Evolutionary conservation across 345 rosid species (phyloP).

Genomic region (Rhodomyrtus tomentosa): DNA sequence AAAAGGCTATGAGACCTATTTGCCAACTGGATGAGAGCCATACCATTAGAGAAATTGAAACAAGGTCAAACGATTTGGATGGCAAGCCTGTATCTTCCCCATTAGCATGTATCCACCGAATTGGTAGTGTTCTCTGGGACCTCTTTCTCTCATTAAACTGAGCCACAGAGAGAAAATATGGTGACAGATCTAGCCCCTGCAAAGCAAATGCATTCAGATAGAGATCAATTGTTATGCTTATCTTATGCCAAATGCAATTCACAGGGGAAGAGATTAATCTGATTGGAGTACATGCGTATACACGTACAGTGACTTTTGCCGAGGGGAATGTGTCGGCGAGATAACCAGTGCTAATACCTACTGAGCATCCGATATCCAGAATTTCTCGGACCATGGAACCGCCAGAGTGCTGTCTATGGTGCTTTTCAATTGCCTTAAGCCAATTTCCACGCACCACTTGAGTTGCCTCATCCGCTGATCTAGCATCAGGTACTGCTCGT

Average conservation of each 20-base stretch:
- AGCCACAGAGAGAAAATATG: conserved; percentile 56
- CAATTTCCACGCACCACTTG: conserved; percentile 42
- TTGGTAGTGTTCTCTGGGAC: conserved; percentile 20
- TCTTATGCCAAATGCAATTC: background rate
- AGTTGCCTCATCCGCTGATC: conserved; percentile 38
- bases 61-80: conserved; percentile 37
- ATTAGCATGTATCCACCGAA: conserved; percentile 45
- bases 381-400: conserved; percentile 21
- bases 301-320: conserved; percentile 38
- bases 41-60: conserved; percentile 44
- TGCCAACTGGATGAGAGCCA: background rate
- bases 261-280: background rate
- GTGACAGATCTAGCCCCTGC: conserved; percentile 60
- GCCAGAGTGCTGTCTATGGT: conserved; percentile 27
- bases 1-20: background rate
- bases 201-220: background rate
- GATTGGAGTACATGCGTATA: background rate
- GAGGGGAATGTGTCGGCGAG: conserved; percentile 42
- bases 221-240: background rate
- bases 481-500: conserved; percentile 40
- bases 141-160: conserved; percentile 38
- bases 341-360: conserved; percentile 44
- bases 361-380: conserved; percentile 60
- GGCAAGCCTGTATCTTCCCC: conserved; percentile 61
- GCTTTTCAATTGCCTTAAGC: conserved; percentile 33